Evolutionary conservation across 805 yeast species (phyloP), one percentile per base, ranked within the genome.

Genomic region (Teunomyces atbi): DNA sequence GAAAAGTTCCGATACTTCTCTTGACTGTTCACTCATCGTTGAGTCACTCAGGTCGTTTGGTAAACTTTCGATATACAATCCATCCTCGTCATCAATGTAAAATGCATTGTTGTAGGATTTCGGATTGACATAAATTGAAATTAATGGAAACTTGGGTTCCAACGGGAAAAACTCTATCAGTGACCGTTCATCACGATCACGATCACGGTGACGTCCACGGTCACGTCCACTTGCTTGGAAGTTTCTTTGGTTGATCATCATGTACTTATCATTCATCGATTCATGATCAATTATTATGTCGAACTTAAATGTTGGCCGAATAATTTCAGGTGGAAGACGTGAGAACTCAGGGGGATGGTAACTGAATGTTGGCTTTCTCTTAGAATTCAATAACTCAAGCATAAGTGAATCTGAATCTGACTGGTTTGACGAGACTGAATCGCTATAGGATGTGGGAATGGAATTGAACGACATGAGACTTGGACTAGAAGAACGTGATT

Each of bases 251-350:
- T 45, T 44, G 15, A 63, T 58, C 46, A 65, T 46, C 30, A 46
- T 40, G 39, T 40, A 60, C 47, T 68, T 69, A 6, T 60, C 66
- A 35, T 70, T 68, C 15, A 69, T 55, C 4, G 75, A 53, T 11
- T 71, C 75, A 43, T 72, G 74, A 45, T 76, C 75, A 45, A 72
- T 57, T 3, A 69, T 64, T 30, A 79, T 56, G 32, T 76, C 79
- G 57, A 77, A 78, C 53, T 60, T 75, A 57, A 65, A 74, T 19
- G 66, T 52, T n/a, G 79, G 81, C 33, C 77, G 56, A 23, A 66
- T 58, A 7, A 77, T 61, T 21, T 74, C 77, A 2, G 82, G 80
- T 0, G 77, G 71, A 5, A 69, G 55, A 38, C 59, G 62, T 37
- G 65, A 60, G 30, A 81, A 51, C 44, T 69, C 74, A 0, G 70